phyloP scores from a whole-genome alignment of 1,284 basidiomycete species.

The Vanrija pseudolonga region DNA sequence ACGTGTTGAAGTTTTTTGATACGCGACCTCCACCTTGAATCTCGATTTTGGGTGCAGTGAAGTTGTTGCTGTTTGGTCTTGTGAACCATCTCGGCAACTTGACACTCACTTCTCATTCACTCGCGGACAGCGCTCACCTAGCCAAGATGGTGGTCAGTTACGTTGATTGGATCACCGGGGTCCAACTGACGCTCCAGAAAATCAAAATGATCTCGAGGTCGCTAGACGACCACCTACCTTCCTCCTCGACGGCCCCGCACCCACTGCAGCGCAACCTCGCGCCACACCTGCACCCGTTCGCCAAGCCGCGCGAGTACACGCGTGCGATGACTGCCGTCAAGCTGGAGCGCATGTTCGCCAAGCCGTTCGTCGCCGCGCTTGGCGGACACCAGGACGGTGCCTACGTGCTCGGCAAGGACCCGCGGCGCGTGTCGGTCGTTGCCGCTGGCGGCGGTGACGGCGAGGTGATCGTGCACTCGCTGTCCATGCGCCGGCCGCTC shows the following conservation, averaged over 20 bases:
- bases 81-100: too few relatives aligned
- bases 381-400: constrained; percentile 97
- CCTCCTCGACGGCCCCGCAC: constrained; percentile 45
- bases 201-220: constrained; percentile 51
- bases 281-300: constrained; percentile 89
- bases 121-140: too few relatives aligned
- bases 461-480: constrained; percentile 85
- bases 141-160: too few relatives aligned
- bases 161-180: too few relatives aligned
- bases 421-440: constrained; percentile 71
- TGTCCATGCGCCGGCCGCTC: constrained; percentile 65
- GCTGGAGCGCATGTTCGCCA: constrained; percentile 94
- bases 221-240: constrained; percentile 50
- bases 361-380: constrained; percentile 85
- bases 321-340: constrained; percentile 93
- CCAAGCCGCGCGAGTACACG: constrained; percentile 85
- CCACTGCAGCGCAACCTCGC: constrained; percentile 89
- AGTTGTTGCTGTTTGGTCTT: too few relatives aligned
- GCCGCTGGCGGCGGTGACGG: constrained; percentile 95
- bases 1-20: too few relatives aligned
- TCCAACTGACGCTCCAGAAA: constrained; percentile 32
- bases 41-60: too few relatives aligned
- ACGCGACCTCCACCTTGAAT: too few relatives aligned
- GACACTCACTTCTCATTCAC: too few relatives aligned
- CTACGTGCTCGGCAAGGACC: constrained; percentile 77